Base-by-base conservation (phyloP, 768 basidiomycete genomes). In the Pluteus cervinus region DNA sequence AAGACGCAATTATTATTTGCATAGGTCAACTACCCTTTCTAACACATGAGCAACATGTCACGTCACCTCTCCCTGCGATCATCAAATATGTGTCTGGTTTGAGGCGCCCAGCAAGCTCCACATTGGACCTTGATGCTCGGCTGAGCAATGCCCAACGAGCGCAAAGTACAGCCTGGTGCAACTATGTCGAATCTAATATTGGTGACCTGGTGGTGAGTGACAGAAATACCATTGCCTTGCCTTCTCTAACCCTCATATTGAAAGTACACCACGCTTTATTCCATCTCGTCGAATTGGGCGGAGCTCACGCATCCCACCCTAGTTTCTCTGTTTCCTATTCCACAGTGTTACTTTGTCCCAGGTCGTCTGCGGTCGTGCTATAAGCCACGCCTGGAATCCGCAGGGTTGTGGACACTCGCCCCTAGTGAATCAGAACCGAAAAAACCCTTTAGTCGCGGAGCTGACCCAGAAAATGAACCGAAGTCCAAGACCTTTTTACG, bases 311-410 rank as follows among this genome's bases (percentile, higher is more conserved):
- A 69, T 24, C 73, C 71, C 3, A 57, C 67, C 1, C 58, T 89
- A 26, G 73, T 69, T 1, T 68, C 70, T 5, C 55, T 78, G 46
- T 75, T 83, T 37, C 69, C 76, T 10, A 38, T 81, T 2, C 86
- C 85, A 1, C 82, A 84, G 48, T 70, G 76, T 7, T 89, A 86
- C 52, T 90, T 82, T 49, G 73, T 85, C 5, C 80, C 86, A 0
- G 50, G 55, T 4, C 72, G 85, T 12, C 69, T 88, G 22, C 73
- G 84, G 25, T 63, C 70, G 18, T 53, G 66, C 12, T 73, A 80
- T 45, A 68, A 58, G 37, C 62, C 71, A 9, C 72, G 82, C 10
- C 60, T 90, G 24, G 74, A 82, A 51, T 69, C 69, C 6, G 69
- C 70, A 18, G 82, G 77, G 7, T 52, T 88, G 16, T 87, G 86